These are phyloP conservation scores for Populus davidiana DNA, from an alignment of 345 rosid genomes.

Conservation along the genomic window DNA sequence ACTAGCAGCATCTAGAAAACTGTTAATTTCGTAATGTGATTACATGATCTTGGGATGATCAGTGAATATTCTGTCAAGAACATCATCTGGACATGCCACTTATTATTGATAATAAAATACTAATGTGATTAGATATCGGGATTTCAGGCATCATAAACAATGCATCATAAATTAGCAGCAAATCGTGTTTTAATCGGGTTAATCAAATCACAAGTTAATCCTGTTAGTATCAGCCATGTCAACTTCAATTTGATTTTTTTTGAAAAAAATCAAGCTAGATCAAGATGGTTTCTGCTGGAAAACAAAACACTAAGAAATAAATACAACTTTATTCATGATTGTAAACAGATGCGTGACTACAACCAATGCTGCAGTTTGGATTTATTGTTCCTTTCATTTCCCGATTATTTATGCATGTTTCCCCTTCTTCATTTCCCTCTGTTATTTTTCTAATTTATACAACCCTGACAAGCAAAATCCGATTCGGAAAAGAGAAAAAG, in stretches of 20 bases:
- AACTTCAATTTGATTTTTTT: too few relatives aligned
- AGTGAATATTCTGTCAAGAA: too few relatives aligned
- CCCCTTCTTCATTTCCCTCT: neutral
- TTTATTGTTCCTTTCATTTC: neutral
- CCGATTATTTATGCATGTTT: neutral
- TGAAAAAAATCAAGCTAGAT: too few relatives aligned
- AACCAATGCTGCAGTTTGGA: neutral
- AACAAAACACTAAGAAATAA: neutral
- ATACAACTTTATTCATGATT: neutral
- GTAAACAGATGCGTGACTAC: neutral
- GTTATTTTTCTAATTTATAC: neutral
- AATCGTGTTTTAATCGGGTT: too few relatives aligned
- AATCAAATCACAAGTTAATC: too few relatives aligned
- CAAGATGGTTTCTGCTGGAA: neutral
- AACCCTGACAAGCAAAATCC: conserved; percentile 8
- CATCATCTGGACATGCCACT: neutral
- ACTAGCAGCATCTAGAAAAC: too few relatives aligned
- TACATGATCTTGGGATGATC: neutral
- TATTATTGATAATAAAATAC: neutral
- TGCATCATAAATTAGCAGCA: too few relatives aligned
- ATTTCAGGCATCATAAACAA: neutral
- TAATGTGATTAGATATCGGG: neutral
- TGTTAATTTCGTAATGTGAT: neutral
- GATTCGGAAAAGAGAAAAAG: neutral
- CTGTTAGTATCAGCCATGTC: too few relatives aligned